Evolutionary conservation across 345 rosid genomes (phyloP).

Genomic region (Sapria himalayana): DNA sequence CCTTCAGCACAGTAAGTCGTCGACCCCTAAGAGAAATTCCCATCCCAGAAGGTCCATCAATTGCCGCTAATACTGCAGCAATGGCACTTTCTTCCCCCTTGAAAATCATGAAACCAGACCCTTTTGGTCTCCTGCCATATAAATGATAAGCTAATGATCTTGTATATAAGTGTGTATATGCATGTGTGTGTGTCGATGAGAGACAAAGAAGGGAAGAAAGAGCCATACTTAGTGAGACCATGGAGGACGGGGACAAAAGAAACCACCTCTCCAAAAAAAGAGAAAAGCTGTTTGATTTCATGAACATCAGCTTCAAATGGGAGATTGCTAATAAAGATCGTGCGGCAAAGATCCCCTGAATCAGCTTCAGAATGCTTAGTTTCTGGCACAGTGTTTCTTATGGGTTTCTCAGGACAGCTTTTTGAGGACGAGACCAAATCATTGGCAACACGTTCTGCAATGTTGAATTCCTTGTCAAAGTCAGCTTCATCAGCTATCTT

Average conservation of each 20-base stretch:
- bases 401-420: slow-evolving; percentile 19
- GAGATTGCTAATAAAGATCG: slow-evolving; percentile 62
- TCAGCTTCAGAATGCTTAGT: slow-evolving; percentile 14
- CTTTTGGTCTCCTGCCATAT: slow-evolving; percentile 61
- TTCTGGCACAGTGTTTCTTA: slow-evolving; percentile 22
- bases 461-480: slow-evolving; percentile 61
- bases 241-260: slow-evolving; percentile 66
- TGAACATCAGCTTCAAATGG: slow-evolving; percentile 52
- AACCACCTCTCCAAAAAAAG: slow-evolving; percentile 53
- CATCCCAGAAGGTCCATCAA: slow-evolving; percentile 30
- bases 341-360: slow-evolving; percentile 35
- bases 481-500: slow-evolving; percentile 18
- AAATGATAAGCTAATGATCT: slow-evolving; percentile 8
- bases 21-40: slow-evolving; percentile 72
- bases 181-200: background rate
- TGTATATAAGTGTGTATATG: too few species aligned
- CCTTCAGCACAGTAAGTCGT: slow-evolving; percentile 49
- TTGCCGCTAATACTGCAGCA: slow-evolving; percentile 66
- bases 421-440: slow-evolving; percentile 31
- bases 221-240: slow-evolving; percentile 58
- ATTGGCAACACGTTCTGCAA: slow-evolving; percentile 53
- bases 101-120: slow-evolving; percentile 83
- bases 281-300: slow-evolving; percentile 62
- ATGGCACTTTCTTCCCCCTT: slow-evolving; percentile 41
- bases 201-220: background rate